phyloP scores from a whole-genome alignment of 2,329 filamentous ascomycete species.

The Ramularia endophylla region DNA sequence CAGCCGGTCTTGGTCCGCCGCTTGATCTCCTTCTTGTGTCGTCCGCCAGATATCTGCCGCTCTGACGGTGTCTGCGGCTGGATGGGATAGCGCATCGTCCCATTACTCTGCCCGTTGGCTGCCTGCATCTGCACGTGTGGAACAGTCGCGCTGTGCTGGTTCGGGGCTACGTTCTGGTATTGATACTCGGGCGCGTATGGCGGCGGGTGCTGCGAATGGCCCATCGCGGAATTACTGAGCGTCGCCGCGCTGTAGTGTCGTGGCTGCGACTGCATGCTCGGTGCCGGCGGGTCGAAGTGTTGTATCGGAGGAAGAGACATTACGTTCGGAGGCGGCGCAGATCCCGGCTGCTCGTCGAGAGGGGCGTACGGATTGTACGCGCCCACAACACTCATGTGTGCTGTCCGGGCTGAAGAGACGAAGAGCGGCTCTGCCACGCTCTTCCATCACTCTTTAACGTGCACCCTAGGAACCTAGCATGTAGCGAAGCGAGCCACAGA shows the following conservation, averaged over 20 bases:
- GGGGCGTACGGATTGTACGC: not conserved
- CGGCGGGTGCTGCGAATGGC: constrained; percentile 15
- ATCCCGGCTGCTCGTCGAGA: not conserved
- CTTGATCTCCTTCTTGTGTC: constrained; percentile 70
- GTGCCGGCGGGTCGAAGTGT: constrained; percentile 16
- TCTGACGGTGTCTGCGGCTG: constrained; percentile 43
- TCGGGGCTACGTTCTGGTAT: constrained; percentile 7
- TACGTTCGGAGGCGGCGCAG: constrained; percentile 4
- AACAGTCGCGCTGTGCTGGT: constrained; percentile 14
- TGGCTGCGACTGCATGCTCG: constrained; percentile 19
- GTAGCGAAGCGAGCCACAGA: not conserved
- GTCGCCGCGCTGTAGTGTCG: constrained; percentile 18
- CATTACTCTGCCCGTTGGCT: constrained; percentile 19
- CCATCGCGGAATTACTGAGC: constrained; percentile 17
- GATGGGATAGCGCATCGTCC: constrained; percentile 49
- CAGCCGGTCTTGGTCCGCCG: constrained; percentile 57
- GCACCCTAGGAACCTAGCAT: not conserved
- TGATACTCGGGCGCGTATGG: constrained; percentile 22
- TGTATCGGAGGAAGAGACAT: constrained; percentile 23
- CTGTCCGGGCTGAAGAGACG: not conserved
- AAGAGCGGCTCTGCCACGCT: too few species aligned
- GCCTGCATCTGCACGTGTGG: constrained; percentile 17
- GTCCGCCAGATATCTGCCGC: constrained; percentile 52
- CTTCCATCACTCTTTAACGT: too few species aligned
- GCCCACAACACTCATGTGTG: not conserved